Percentiles rank a stretch among this genome's conserved stretches.
Conservation (phyloP, 305 asterid genomes). For the Ajuga reptans region DNA sequence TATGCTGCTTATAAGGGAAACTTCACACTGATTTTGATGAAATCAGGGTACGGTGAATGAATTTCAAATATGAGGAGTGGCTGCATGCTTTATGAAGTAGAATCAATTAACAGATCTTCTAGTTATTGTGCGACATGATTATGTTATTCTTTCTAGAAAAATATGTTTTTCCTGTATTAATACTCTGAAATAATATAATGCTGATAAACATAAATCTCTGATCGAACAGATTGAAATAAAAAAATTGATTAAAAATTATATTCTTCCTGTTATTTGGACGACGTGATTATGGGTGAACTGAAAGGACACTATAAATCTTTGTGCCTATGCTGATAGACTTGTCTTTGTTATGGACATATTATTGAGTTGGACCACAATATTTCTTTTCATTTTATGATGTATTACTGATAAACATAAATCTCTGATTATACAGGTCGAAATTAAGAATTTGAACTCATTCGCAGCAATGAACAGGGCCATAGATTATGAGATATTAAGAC, state of each 20-base stretch:
- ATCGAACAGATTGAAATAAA: no score
- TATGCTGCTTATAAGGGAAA: neutral
- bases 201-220: no score
- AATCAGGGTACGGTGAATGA: neutral
- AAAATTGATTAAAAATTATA: no score
- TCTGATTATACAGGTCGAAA: constrained; percentile 66
- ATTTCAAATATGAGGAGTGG: neutral
- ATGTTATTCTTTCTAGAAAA: neutral
- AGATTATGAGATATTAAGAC: constrained; percentile 87
- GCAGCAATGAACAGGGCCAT: constrained; percentile 90
- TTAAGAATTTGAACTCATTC: constrained; percentile 91
- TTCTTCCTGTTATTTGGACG: no score
- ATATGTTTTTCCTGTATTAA: neutral
- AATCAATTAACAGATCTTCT: neutral
- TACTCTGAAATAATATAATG: neutral
- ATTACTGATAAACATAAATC: neutral
- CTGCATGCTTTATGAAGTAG: no score
- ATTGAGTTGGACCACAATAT: neutral
- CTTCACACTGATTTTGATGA: neutral
- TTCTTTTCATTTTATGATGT: neutral
- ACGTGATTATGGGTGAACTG: no score
- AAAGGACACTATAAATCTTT: neutral
- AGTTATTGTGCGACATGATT: neutral
- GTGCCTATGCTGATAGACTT: neutral
- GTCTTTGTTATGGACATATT: neutral